Conservation (phyloP, 2,329 filamentous ascomycete species). For the Talaromyces sp. region DNA sequence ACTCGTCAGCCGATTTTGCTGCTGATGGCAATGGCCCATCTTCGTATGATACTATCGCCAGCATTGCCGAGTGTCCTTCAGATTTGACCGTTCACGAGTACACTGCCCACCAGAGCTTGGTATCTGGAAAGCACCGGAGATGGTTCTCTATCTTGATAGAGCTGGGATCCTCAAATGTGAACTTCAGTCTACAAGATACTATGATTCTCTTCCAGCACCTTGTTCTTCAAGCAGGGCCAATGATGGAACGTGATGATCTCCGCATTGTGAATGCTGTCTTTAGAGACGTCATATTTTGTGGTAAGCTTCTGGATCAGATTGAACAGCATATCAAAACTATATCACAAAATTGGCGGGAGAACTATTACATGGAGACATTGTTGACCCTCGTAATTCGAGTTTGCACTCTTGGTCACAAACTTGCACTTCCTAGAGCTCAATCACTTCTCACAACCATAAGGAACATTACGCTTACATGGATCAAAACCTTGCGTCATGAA, state of each 20-base stretch:
- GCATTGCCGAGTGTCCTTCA: conserved; percentile 46
- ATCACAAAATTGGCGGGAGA: conserved; percentile 57
- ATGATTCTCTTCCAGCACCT: conserved; percentile 52
- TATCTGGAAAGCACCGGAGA: conserved; percentile 43
- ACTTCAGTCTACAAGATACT: conserved; percentile 56
- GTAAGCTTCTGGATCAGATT: conserved; percentile 49
- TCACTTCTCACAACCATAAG: conserved; percentile 38
- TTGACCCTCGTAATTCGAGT: conserved; percentile 51
- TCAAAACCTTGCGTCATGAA: conserved; percentile 2
- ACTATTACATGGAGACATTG: conserved; percentile 56
- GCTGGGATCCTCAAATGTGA: conserved; percentile 54
- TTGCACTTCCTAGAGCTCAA: conserved; percentile 16
- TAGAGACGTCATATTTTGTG: conserved; percentile 50
- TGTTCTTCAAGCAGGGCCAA: conserved; percentile 55
- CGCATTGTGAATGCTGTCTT: conserved; percentile 53
- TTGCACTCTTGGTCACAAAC: conserved; percentile 27
- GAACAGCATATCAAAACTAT: conserved; percentile 47
- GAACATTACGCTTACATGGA: conserved; percentile 8
- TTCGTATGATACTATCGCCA: conserved; percentile 50
- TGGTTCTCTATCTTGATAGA: conserved; percentile 52
- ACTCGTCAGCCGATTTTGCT: conserved; percentile 24
- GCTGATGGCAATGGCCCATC: conserved; percentile 41
- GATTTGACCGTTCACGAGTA: conserved; percentile 50
- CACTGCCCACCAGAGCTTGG: conserved; percentile 45
- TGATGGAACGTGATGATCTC: conserved; percentile 29